Conservation (phyloP, 192 early-diverging fungal genomes). For the Podila verticillata region DNA sequence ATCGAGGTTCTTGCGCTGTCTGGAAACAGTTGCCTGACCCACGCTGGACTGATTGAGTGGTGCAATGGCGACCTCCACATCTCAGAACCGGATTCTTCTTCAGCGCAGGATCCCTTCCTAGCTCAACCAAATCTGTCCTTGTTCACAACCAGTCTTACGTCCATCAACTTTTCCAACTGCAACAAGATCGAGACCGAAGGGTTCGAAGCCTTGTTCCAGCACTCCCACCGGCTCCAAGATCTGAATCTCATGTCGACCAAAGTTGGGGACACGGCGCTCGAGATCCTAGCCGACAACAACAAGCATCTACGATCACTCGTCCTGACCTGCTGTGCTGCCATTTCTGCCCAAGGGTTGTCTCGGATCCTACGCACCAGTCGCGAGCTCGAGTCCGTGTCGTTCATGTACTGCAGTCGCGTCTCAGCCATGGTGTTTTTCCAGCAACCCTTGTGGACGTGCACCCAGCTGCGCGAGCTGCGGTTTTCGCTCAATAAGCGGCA, state of each 20-base stretch:
- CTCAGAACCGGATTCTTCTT: background rate
- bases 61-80: background rate
- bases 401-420: slow-evolving; percentile 28
- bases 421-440: slow-evolving; percentile 26
- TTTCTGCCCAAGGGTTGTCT: slow-evolving; percentile 11
- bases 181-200: slow-evolving; percentile 18
- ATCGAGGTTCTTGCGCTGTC: slow-evolving; percentile 26
- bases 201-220: slow-evolving; percentile 20
- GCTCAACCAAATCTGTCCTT: background rate
- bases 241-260: slow-evolving; percentile 21
- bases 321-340: slow-evolving; percentile 24
- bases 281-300: slow-evolving; percentile 9
- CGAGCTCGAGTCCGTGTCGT: slow-evolving; percentile 10
- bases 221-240: slow-evolving; percentile 1
- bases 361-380: background rate
- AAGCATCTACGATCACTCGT: background rate
- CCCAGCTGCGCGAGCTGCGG: slow-evolving; percentile 1
- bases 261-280: slow-evolving; percentile 21
- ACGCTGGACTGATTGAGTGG: slow-evolving; percentile 24
- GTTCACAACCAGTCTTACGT: slow-evolving; percentile 16
- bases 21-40: slow-evolving; percentile 17
- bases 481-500: slow-evolving; percentile 24
- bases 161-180: slow-evolving; percentile 31
- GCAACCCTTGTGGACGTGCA: slow-evolving; percentile 15
- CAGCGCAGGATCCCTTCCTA: background rate